Evolutionary conservation across 306 rosid genomes (phyloP), one percentile per base, ranked within the genome.

Genomic region (Sindora glabra): DNA sequence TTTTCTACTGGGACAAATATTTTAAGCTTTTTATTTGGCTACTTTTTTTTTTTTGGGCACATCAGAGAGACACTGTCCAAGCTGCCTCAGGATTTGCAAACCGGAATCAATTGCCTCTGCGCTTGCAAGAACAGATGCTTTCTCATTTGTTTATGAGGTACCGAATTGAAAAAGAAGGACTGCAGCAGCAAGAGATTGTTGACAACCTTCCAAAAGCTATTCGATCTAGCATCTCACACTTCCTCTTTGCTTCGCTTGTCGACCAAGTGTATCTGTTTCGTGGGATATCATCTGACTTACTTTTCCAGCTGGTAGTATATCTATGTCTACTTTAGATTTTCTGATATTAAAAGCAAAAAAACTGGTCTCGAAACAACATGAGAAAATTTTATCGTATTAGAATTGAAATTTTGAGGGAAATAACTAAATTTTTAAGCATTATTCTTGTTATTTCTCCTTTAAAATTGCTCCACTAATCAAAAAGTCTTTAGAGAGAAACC

Each of bases 161-260:
- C 78, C 77, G 95, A 74, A 77, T 87, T 8, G 84, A 90, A 62
- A 70, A 76, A 45, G 96, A 90, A 74, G 95, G 97, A 34, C 62
- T 90, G 58, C 94, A 87, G n/a, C n/a, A n/a, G 53, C 95, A 87
- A 69, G 96, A 84, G 70, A 69, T 86, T 29, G 61, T 90, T 34
- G 90, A 80, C 30, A 56, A 83, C 12, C 97, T 90, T 67, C 90
- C 97, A 16, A 87, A 82, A 65, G 94, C 97, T 41, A 90, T 90
- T 50, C 73, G 76, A 61, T 82, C 90, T 12, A 75, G 90, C 68
- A 82, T 90, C 65, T 69, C 87, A 5, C 80, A 75, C 38, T 79
- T 47, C 61, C 86, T 90, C 65, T 90, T 90, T 75, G 64, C 70
- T 59, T 21, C 82, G 22, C 75, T 84, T 23, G 69, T 87, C 32